phyloP scores from a whole-genome alignment of 2,329 filamentous ascomycete species.

The Aureobasidium sp. region DNA sequence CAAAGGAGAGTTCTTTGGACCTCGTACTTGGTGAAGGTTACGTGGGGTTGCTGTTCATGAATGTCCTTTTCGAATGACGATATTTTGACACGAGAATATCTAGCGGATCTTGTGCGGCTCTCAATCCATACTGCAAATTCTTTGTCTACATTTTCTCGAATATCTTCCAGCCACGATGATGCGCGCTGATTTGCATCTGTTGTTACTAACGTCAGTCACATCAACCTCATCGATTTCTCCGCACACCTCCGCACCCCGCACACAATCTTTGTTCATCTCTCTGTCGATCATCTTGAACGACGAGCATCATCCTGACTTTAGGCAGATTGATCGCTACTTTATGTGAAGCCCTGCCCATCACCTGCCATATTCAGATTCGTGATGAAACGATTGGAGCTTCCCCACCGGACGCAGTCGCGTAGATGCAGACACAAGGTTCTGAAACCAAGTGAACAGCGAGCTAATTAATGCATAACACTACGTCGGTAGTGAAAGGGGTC shows the following conservation, averaged over 20 bases:
- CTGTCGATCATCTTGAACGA: background rate
- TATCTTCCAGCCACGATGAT: no score
- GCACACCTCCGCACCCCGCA: background rate
- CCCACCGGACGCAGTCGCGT: background rate
- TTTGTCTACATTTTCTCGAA: background rate
- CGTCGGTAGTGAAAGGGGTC: background rate
- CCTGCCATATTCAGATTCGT: background rate
- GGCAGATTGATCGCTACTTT: background rate
- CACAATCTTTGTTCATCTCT: background rate
- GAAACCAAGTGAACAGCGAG: background rate
- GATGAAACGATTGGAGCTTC: background rate
- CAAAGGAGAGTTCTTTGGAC: conserved; percentile 7
- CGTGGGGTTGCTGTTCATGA: no score
- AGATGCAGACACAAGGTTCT: background rate
- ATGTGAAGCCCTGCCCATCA: background rate
- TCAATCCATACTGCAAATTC: background rate
- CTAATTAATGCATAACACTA: background rate
- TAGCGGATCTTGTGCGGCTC: background rate
- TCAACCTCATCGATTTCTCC: background rate
- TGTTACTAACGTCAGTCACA: background rate
- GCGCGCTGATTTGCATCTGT: no score
- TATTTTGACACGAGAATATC: no score
- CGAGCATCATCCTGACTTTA: background rate
- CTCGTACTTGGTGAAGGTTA: background rate
- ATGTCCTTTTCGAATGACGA: no score